These are phyloP conservation scores for Plectosphaerella sp. DNA, from an alignment of 2,329 filamentous ascomycete genomes.

Conservation along the genomic window DNA sequence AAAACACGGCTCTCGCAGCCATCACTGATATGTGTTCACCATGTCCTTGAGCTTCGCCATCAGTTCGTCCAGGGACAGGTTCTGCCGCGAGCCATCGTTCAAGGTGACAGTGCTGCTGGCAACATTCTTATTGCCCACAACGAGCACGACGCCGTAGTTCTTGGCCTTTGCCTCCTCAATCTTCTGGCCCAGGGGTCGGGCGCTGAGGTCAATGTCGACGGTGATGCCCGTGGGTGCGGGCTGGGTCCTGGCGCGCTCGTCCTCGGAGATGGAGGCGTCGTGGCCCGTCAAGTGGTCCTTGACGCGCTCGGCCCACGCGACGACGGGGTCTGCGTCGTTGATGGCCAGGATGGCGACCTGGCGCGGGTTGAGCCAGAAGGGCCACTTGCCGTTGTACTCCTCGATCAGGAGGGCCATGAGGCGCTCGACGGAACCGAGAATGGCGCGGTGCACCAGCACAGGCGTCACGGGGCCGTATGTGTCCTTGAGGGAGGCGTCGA, in stretches of 20 bases:
- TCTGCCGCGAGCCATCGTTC: slow-evolving; percentile 29
- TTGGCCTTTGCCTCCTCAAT: slow-evolving; percentile 65
- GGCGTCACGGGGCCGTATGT: slow-evolving; percentile 58
- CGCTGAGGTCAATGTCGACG: slow-evolving; percentile 66
- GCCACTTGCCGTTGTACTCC: slow-evolving; percentile 74
- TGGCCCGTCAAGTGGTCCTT: slow-evolving; percentile 46
- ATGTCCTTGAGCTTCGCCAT: slow-evolving; percentile 39
- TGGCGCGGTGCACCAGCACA: slow-evolving; percentile 80
- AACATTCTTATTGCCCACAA: slow-evolving; percentile 65
- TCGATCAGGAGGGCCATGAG: slow-evolving; percentile 84
- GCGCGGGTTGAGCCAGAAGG: slow-evolving; percentile 82
- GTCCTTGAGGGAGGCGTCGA: slow-evolving; percentile 18
- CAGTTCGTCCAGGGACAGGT: slow-evolving; percentile 40
- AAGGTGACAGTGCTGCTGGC: slow-evolving; percentile 51
- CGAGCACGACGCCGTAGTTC: slow-evolving; percentile 69
- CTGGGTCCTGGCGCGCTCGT: slow-evolving; percentile 7
- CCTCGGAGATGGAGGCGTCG: slow-evolving; percentile 9
- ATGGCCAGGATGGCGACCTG: slow-evolving; percentile 73
- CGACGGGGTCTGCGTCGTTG: slow-evolving; percentile 53
- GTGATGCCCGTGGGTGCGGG: slow-evolving; percentile 56
- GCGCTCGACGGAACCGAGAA: slow-evolving; percentile 79
- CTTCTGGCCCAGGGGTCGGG: slow-evolving; percentile 62
- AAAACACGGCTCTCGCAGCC: neutral
- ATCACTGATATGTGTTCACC: slow-evolving; percentile 43
- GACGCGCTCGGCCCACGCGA: slow-evolving; percentile 42